Conservation (phyloP, 345 rosid species). For the Kernera saxatilis region DNA sequence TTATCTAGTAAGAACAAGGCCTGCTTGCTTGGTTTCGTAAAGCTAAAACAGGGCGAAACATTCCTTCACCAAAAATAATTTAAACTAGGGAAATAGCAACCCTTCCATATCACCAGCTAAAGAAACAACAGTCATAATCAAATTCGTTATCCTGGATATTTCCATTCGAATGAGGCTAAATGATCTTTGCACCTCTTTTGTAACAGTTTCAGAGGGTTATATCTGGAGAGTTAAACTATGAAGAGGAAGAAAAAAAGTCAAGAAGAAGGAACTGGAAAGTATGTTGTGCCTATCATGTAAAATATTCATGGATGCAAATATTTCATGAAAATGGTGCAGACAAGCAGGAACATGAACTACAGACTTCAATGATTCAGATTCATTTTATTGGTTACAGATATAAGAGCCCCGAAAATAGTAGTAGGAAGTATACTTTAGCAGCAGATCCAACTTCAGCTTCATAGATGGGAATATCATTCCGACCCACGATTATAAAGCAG, state of each 20-base stretch:
- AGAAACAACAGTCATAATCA: background rate
- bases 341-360: background rate
- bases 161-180: background rate
- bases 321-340: background rate
- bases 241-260: too few species aligned
- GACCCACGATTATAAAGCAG: constrained; percentile 79
- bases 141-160: background rate
- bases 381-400: background rate
- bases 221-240: background rate
- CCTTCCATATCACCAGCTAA: background rate
- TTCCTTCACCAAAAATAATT: background rate
- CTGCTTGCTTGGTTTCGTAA: background rate
- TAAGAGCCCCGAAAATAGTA: background rate
- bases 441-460: constrained; percentile 98
- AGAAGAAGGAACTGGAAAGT: background rate
- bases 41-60: background rate
- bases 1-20: background rate
- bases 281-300: background rate
- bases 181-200: background rate
- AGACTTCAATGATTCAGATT: background rate
- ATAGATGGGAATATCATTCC: constrained; percentile 90
- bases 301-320: background rate
- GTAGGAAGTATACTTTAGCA: constrained; percentile 49
- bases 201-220: background rate
- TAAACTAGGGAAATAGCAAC: background rate